Base-by-base conservation (phyloP, 805 yeast genomes). In the Zygosaccharomyces bisporus region DNA sequence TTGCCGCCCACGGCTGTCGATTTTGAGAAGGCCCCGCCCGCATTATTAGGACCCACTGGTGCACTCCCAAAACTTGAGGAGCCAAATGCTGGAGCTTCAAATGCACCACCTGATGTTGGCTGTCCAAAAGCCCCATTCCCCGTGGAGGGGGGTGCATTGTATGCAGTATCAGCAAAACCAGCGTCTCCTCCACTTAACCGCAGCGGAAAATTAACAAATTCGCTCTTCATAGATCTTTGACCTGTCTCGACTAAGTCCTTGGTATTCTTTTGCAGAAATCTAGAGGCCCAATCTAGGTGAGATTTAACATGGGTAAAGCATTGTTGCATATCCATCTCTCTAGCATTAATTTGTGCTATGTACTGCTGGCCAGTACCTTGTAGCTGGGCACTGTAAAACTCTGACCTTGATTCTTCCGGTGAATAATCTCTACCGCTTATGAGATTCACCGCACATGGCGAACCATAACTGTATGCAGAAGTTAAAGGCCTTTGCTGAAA, bases 401-500 rank as follows among this genome's bases (percentile, higher is more conserved):
- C 71, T 41, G 72, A 61, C 44, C 84, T 61, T 14, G 69, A 61
- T 52, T 80, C 84, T 47, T 79, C 84, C 17, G 63, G 66, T 0
- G 83, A 77, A 17, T 72, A 56, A 48, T 80, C 84, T 54, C 85
- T 63, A 1, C 73, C 76, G 2, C 63, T 51, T 6, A 79, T 75
- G 33, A 80, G 54, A 52, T 75, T 77, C 36, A 69, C 67, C 6
- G 69, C 68, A 0, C 77, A 76, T 1, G 80, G 80, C 2, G 58
- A 56, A 1, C 68, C 70, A n/a, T 75, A 55, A 19, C 83, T 77
- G 57, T 73, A 76, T 1, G 74, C 63, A 0, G 82, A 69, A 2
- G 73, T 56, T 10, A 60, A 57, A 6, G 72, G 73, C 17, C 50
- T 52, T n/a, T 50, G 32, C 35, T 64, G 63, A 38, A 73, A 40